These are phyloP conservation scores for Annulohypoxylon truncatum DNA, from an alignment of 2,329 filamentous ascomycete species.

Conservation along the genomic window DNA sequence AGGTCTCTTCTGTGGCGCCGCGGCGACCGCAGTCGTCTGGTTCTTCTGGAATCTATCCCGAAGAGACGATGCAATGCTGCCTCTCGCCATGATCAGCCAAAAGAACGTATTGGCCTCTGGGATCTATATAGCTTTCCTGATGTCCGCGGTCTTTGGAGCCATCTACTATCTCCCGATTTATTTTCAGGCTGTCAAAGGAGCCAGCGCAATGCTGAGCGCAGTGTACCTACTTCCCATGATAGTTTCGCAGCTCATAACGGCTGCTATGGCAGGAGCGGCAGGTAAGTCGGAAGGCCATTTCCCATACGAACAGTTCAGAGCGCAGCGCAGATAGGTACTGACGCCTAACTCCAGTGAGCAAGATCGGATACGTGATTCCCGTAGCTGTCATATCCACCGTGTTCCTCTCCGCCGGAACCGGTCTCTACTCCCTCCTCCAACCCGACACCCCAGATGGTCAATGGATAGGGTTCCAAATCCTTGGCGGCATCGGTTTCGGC, in stretches of 20 bases:
- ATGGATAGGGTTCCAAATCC: constrained; percentile 2
- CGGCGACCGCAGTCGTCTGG: constrained; percentile 38
- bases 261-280: neutral
- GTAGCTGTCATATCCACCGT: neutral
- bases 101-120: constrained; percentile 10
- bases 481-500: neutral
- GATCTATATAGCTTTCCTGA: neutral
- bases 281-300: neutral
- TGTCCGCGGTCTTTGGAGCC: neutral
- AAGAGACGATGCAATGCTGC: constrained; percentile 46
- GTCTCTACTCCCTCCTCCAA: neutral
- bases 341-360: neutral
- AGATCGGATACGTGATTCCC: neutral
- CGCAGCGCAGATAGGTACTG: neutral
- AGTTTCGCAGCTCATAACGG: neutral
- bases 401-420: neutral
- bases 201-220: neutral
- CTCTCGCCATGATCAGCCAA: constrained; percentile 33
- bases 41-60: constrained; percentile 41
- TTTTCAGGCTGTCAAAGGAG: constrained; percentile 2
- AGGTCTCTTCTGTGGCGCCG: constrained; percentile 40
- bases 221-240: constrained; percentile 5
- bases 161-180: constrained; percentile 5
- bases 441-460: neutral
- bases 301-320: neutral